Evolutionary conservation across 2,329 filamentous ascomycete genomes (phyloP).

Genomic region (Coniochaeta sp.): DNA sequence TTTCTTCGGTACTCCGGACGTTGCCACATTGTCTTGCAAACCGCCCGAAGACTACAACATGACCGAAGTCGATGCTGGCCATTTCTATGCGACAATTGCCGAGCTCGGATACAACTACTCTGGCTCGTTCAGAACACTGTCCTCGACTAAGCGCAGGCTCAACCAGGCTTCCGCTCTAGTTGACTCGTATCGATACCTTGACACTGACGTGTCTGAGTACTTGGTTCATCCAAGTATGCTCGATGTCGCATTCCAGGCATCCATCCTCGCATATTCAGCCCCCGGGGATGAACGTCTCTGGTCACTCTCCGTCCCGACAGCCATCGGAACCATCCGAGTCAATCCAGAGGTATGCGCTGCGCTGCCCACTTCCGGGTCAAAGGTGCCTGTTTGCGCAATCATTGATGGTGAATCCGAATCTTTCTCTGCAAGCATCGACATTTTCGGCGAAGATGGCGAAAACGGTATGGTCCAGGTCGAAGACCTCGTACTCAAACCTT

Average conservation of each 20-base stretch:
- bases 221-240: constrained; percentile 20
- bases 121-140: not conserved
- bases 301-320: constrained; percentile 16
- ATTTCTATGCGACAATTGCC: not conserved
- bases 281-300: constrained; percentile 20
- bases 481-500: too few relatives aligned
- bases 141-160: not conserved
- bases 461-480: too few relatives aligned
- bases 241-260: constrained; percentile 20
- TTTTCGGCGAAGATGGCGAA: too few relatives aligned
- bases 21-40: too few relatives aligned
- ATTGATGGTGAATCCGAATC: too few relatives aligned
- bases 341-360: constrained; percentile 3
- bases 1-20: too few relatives aligned
- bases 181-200: not conserved
- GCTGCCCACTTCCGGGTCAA: too few relatives aligned
- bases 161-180: not conserved
- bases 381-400: too few relatives aligned
- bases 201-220: too few relatives aligned
- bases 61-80: not conserved
- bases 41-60: too few relatives aligned
- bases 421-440: too few relatives aligned
- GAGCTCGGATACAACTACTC: not conserved
- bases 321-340: constrained; percentile 10
- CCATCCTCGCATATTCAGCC: constrained; percentile 17